A percentile compares a stretch with the other conserved stretches of the same genome.
Evolutionary conservation across 129 eudicot species (phyloP).

Genomic region (Chrysanthemum seticuspe): DNA sequence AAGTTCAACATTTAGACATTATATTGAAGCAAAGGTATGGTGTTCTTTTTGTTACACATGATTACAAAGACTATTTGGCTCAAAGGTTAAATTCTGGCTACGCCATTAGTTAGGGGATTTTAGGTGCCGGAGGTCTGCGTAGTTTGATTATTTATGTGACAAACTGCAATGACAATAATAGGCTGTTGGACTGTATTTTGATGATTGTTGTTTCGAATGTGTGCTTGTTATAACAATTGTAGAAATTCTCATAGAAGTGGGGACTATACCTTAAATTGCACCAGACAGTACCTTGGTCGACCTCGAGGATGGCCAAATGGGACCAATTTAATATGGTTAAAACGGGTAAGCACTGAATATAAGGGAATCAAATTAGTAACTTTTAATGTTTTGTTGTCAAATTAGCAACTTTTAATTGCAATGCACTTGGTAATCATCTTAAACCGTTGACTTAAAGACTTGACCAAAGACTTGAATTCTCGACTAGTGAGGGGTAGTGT

Average conservation of each 20-base stretch:
- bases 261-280: constrained; percentile 14
- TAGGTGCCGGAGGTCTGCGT: background rate
- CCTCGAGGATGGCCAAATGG: background rate
- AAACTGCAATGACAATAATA: background rate
- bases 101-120: no score
- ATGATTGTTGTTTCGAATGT: background rate
- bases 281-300: constrained; percentile 15
- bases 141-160: background rate
- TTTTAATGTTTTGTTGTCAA: no score
- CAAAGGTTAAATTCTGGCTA: no score
- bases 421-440: no score
- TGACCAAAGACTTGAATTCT: no score
- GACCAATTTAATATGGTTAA: constrained; percentile 3
- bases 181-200: background rate
- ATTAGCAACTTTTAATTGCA: no score
- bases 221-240: constrained; percentile 10
- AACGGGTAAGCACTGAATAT: background rate
- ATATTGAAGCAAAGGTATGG: background rate
- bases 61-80: background rate
- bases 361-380: background rate
- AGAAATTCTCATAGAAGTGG: constrained; percentile 19
- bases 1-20: background rate
- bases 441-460: no score
- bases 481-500: no score
- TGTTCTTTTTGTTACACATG: background rate